phyloP scores from a whole-genome alignment of 2,329 filamentous ascomycete species.

The Rosellinia necatrix region DNA sequence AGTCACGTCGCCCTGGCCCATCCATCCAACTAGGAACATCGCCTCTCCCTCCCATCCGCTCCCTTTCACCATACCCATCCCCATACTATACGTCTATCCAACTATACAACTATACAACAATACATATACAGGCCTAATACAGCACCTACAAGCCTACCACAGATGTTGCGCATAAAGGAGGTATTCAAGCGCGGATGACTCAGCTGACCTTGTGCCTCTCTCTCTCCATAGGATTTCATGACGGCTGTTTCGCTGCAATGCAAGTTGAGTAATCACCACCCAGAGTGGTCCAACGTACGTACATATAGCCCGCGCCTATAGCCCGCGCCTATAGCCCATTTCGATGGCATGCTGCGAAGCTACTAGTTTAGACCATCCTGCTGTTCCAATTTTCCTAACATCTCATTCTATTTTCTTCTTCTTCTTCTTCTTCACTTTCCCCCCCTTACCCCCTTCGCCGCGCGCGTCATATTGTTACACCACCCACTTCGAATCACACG shows the following conservation, averaged over 20 bases:
- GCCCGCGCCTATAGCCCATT: not conserved
- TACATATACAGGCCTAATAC: no score
- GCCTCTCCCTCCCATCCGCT: not conserved
- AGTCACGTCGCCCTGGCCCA: not conserved
- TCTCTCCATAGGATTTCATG: slow-evolving; percentile 69
- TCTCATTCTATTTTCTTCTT: not conserved
- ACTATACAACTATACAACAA: no score
- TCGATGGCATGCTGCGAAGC: slow-evolving; percentile 20
- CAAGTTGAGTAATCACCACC: slow-evolving; percentile 71
- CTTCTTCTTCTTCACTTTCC: not conserved
- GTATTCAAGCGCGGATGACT: not conserved
- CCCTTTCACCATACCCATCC: not conserved
- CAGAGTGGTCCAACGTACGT: slow-evolving; percentile 75
- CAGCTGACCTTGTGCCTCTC: slow-evolving; percentile 28
- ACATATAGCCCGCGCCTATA: not conserved
- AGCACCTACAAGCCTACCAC: no score
- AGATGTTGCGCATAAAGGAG: slow-evolving; percentile 3
- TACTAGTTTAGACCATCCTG: not conserved
- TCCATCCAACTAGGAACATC: not conserved
- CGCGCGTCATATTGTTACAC: no score
- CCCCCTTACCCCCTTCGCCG: not conserved
- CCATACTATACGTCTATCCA: no score
- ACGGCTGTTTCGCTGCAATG: slow-evolving; percentile 71
- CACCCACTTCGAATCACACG: no score
- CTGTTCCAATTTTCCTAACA: not conserved